phyloP scores from a whole-genome alignment of 1,284 basidiomycete genomes.

The Cronartium ribicola region DNA sequence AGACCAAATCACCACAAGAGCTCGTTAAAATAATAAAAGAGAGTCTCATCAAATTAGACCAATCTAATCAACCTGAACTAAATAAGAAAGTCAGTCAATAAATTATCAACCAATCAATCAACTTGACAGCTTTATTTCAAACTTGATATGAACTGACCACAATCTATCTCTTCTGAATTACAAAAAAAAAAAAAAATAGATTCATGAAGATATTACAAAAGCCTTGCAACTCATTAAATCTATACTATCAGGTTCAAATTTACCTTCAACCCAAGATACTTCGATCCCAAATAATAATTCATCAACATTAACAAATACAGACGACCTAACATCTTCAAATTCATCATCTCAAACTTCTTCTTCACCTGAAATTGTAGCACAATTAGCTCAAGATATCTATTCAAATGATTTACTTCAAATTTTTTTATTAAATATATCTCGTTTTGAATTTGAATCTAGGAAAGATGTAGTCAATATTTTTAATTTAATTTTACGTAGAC shows the following conservation, averaged over 20 bases:
- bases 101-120: neutral
- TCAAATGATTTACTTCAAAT: conserved; percentile 77
- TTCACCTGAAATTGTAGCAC: conserved; percentile 67
- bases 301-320: conserved; percentile 3
- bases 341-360: conserved; percentile 15
- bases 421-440: conserved; percentile 73
- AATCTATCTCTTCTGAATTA: neutral
- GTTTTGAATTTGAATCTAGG: conserved; percentile 84
- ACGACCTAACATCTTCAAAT: conserved; percentile 31
- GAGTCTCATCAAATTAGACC: conserved; percentile 27
- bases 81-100: conserved; percentile 35
- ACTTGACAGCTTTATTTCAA: neutral
- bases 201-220: conserved; percentile 37
- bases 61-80: conserved; percentile 16
- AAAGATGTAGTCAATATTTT: conserved; percentile 98
- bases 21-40: conserved; percentile 34
- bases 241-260: conserved; percentile 16
- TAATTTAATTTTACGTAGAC: conserved; percentile 86
- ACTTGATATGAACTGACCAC: neutral
- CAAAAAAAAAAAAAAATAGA: neutral
- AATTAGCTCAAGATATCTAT: conserved; percentile 93
- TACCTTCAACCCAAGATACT: conserved; percentile 25
- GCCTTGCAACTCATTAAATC: conserved; percentile 37
- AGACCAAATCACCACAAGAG: conserved; percentile 37
- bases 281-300: conserved; percentile 15